Conservation (phyloP, 345 rosid genomes). For the Murraya paniculata region DNA sequence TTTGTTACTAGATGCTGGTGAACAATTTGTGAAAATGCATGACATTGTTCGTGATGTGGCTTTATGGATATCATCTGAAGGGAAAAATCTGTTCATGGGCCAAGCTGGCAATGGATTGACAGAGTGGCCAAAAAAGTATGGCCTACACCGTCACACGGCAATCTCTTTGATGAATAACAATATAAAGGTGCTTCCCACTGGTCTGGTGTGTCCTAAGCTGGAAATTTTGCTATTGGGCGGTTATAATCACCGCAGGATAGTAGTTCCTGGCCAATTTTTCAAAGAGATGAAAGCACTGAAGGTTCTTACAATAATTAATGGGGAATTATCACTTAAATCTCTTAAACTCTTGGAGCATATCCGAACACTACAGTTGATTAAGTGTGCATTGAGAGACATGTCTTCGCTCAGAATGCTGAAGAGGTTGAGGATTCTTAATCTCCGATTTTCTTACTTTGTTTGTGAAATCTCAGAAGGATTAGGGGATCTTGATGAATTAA, state of each 20-base stretch:
- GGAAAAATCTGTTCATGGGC: neutral
- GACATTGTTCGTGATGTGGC: constrained; percentile 8
- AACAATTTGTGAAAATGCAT: constrained; percentile 17
- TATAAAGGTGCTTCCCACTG: neutral
- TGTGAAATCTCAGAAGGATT: neutral
- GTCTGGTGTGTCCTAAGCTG: constrained; percentile 4
- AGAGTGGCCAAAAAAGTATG: constrained; percentile 10
- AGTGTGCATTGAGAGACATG: neutral
- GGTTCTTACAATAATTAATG: no score
- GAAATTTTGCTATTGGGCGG: neutral
- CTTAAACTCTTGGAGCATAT: neutral
- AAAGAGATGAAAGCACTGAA: no score
- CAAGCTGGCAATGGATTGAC: neutral
- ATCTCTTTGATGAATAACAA: neutral
- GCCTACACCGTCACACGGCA: neutral
- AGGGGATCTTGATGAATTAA: neutral
- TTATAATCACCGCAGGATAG: neutral
- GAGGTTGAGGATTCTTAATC: constrained; percentile 3
- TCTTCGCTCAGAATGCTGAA: neutral
- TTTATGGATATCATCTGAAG: neutral
- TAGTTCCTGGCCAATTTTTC: no score
- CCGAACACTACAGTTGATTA: neutral
- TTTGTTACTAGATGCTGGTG: neutral
- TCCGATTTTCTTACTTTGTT: neutral
- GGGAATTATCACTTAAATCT: no score